phyloP scores from a whole-genome alignment of 2,329 filamentous ascomycete species.

The Clarireedia sp. region DNA sequence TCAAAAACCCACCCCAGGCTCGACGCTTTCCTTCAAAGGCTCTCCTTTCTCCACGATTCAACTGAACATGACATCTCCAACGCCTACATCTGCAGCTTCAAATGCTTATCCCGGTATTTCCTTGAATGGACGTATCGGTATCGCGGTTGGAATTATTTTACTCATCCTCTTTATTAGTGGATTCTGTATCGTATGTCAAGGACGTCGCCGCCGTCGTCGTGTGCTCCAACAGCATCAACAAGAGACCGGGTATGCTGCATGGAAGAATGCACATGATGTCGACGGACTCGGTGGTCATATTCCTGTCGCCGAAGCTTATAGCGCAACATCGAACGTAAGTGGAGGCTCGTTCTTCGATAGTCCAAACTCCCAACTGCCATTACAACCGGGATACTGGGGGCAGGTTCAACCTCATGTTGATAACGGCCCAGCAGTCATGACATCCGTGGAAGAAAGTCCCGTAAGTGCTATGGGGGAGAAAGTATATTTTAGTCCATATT shows the following conservation, averaged over 20 bases:
- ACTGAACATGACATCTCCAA: conserved; percentile 44
- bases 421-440: not conserved
- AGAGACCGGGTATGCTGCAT: conserved; percentile 20
- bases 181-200: conserved; percentile 47
- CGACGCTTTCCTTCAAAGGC: conserved; percentile 43
- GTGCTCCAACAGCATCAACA: conserved; percentile 38
- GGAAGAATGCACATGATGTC: conserved; percentile 14
- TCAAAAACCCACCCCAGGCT: conserved; percentile 41
- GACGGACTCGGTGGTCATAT: conserved; percentile 6
- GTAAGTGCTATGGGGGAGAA: conserved; percentile 32
- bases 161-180: conserved; percentile 42
- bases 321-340: conserved; percentile 23
- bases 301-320: not conserved
- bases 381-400: conserved; percentile 40
- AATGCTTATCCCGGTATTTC: conserved; percentile 32
- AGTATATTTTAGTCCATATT: conserved; percentile 52
- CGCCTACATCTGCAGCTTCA: conserved; percentile 29
- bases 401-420: conserved; percentile 31
- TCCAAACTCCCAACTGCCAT: conserved; percentile 45
- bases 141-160: conserved; percentile 44
- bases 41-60: conserved; percentile 41
- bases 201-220: conserved; percentile 45
- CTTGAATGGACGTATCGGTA: conserved; percentile 49
- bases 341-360: conserved; percentile 37
- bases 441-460: conserved; percentile 13